Percentiles rank a stretch among this genome's conserved stretches.
phyloP scores from a whole-genome alignment of 2,329 filamentous ascomycete species.

The Claviceps cyperi region DNA sequence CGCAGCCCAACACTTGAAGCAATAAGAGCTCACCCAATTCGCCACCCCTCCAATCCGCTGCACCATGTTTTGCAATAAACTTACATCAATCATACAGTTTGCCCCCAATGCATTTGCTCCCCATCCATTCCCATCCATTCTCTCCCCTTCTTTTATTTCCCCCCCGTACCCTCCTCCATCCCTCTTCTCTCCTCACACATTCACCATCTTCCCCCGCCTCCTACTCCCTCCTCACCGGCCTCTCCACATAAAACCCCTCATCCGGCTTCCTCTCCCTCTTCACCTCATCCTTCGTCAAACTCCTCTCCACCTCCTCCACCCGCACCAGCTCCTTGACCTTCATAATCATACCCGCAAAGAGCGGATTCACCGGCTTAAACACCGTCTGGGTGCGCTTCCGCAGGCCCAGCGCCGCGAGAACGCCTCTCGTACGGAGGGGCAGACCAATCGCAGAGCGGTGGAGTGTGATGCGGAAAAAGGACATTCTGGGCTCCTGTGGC shows the following conservation, averaged over 20 bases:
- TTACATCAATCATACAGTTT: background rate
- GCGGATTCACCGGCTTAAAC: conserved; percentile 70
- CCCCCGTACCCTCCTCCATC: background rate
- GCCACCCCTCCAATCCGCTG: background rate
- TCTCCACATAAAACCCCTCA: conserved; percentile 69
- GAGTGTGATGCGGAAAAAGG: conserved; percentile 83
- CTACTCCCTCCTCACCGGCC: conserved; percentile 12
- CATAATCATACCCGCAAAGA: conserved; percentile 82
- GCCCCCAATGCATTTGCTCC: background rate
- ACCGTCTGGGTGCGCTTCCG: conserved; percentile 75
- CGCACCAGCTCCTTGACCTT: conserved; percentile 84
- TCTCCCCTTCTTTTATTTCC: background rate
- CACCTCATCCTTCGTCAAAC: conserved; percentile 51
- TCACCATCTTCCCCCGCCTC: background rate
- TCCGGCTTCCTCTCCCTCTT: conserved; percentile 60
- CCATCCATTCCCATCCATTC: background rate
- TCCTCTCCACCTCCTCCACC: conserved; percentile 59
- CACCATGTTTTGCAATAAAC: background rate
- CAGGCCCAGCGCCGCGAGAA: conserved; percentile 73
- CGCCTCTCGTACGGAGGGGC: conserved; percentile 62
- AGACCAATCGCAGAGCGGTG: conserved; percentile 83
- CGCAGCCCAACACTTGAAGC: background rate
- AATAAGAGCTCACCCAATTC: background rate
- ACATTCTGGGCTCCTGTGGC: conserved; percentile 31
- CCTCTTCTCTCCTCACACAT: background rate